phyloP scores from a whole-genome alignment of 495 filamentous ascomycete species.

The Xeromyces bisporus region DNA sequence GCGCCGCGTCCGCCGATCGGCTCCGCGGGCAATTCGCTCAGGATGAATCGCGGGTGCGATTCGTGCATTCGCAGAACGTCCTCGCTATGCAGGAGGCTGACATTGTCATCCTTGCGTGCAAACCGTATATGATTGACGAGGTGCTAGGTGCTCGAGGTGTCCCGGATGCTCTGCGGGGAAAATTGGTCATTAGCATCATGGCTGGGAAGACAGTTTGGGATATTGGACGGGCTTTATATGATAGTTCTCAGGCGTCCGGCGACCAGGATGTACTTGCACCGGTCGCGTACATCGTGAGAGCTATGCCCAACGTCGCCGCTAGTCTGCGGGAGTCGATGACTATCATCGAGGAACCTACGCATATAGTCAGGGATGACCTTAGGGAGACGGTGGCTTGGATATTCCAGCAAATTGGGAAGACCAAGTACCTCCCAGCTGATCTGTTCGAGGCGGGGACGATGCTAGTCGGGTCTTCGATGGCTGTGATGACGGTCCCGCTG shows the following conservation, averaged over 20 bases:
- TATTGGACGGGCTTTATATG: conserved; percentile 43
- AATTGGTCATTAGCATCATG: conserved; percentile 69
- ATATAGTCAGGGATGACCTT: conserved; percentile 3
- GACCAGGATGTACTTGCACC: background rate
- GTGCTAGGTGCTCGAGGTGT: conserved; percentile 14
- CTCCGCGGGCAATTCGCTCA: conserved; percentile 1
- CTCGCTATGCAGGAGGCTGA: conserved; percentile 15
- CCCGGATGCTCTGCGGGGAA: conserved; percentile 37
- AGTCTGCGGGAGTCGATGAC: conserved; percentile 20
- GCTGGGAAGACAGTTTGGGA: conserved; percentile 59
- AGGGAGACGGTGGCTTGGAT: conserved; percentile 9
- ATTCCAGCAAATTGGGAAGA: conserved; percentile 15
- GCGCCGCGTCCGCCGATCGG: conserved; percentile 7
- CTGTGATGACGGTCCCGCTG: conserved; percentile 16
- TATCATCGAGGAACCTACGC: conserved; percentile 11
- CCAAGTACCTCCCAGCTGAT: conserved; percentile 13
- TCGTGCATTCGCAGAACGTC: conserved; percentile 6
- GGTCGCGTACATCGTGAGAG: conserved; percentile 14
- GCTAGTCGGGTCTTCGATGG: conserved; percentile 16
- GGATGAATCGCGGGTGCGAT: conserved; percentile 3
- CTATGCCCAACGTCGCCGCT: conserved; percentile 21
- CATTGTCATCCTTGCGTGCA: conserved; percentile 19
- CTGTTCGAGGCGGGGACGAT: conserved; percentile 17
- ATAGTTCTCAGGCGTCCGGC: conserved; percentile 3
- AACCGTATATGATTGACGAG: conserved; percentile 18